Evolutionary conservation across 768 basidiomycete species (phyloP), one percentile per base, ranked within the genome.

Genomic region (Auricularia sp.): DNA sequence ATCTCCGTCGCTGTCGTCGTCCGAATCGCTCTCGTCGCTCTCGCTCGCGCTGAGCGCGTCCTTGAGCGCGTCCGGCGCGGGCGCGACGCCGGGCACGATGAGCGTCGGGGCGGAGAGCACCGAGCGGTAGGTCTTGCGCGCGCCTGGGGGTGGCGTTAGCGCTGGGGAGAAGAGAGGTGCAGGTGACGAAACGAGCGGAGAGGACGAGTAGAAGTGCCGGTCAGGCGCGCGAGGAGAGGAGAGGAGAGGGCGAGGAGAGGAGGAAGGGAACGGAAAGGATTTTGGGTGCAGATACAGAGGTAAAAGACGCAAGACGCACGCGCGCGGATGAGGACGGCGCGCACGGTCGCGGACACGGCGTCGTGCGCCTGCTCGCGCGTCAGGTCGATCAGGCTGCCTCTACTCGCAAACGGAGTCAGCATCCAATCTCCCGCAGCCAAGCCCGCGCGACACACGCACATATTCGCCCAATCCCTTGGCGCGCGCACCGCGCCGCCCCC

Each of bases 51-150:
- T 54, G 54, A 59, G 29, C 34, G 56, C 56, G 29, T 29, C 24
- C 18, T 24, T 34, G 1, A 59, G 24, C 7, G 21, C 24, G 56
- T 59, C 56, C 1, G 34, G 24, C 14, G 21, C 10, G 29, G 56
- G 56, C 34, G 56, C 56, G 56, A 59, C 29, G 56, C 56, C 56
- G 18, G 87, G 86, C 1, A 90, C 73, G 11, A 92, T 80, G 10
- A 91, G 72, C 59, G 73, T 82, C 0, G 91, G 89, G 70, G 90
- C 88, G 3, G 90, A 92, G 24, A 93, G 76, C 0, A 92, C 82
- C 0, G 91, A 88, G 4, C 90, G 83, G 69, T 89, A 92, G 3
- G 90, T 92, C 71, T 83, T 85, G 37, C 92, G 88, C 0, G 90
- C 90, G 76, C 90, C 92, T 92, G 69, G 24, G 54, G 56, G 24